Evolutionary conservation across 192 early-diverging fungal species (phyloP).

Genomic region (Backusella liffmaniae): DNA sequence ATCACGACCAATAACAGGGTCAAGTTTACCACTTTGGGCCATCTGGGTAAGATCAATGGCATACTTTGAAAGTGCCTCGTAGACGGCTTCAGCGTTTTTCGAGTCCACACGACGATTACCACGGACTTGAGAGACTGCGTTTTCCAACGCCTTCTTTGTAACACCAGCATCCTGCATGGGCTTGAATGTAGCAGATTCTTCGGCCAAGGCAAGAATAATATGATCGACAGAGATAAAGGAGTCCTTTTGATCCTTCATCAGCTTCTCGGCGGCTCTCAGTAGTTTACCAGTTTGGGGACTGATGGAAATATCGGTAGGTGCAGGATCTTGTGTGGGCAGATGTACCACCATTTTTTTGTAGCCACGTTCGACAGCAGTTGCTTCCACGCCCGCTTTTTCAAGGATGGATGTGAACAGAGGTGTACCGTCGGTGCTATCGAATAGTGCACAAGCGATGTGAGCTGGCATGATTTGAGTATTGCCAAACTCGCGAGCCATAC

Average conservation of each 20-base stretch:
- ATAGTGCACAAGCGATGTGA: conserved; percentile 78
- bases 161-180: conserved; percentile 69
- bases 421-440: conserved; percentile 80
- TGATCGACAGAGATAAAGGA: conserved; percentile 88
- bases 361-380: conserved; percentile 68
- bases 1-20: conserved; percentile 96
- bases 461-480: conserved; percentile 78
- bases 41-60: conserved; percentile 83
- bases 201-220: conserved; percentile 79
- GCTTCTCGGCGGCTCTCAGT: conserved; percentile 72
- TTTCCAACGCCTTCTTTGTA: conserved; percentile 68
- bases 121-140: conserved; percentile 71
- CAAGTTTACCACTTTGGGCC: conserved; percentile 88
- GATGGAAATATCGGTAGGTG: conserved; percentile 73
- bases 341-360: conserved; percentile 78
- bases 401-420: conserved; percentile 75
- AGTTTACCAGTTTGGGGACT: conserved; percentile 59
- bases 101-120: conserved; percentile 85
- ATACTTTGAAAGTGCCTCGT: conserved; percentile 94
- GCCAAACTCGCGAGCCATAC: conserved; percentile 70
- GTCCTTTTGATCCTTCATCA: conserved; percentile 87
- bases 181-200: conserved; percentile 60
- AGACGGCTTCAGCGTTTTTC: conserved; percentile 82
- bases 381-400: conserved; percentile 84
- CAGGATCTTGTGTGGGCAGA: conserved; percentile 81